Conservation (phyloP, 169 alveolate species). For the Plasmodium vivax region DNA sequence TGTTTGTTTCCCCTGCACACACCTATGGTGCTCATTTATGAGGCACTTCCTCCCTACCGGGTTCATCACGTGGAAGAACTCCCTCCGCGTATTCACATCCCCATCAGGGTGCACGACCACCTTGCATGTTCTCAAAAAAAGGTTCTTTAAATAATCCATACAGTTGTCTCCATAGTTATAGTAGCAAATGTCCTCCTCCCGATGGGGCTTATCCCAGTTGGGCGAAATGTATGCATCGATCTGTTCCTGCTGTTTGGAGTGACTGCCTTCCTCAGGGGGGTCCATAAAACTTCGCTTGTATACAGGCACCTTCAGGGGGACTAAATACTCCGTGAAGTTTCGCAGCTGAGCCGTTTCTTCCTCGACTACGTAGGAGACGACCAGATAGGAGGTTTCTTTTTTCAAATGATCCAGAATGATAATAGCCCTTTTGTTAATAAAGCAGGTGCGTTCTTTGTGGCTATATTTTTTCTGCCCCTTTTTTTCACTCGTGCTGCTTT, state of each 20-base stretch:
- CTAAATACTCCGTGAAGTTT: background rate
- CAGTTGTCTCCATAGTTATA: background rate
- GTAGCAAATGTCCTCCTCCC: background rate
- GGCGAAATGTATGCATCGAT: background rate
- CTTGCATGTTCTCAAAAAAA: slow-evolving; percentile 2
- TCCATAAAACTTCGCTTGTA: background rate
- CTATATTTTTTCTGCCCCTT: background rate
- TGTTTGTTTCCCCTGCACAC: background rate
- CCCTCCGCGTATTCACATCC: background rate
- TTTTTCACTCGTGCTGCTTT: background rate
- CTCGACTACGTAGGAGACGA: background rate
- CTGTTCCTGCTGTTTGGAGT: background rate
- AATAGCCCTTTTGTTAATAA: background rate
- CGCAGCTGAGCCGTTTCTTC: background rate
- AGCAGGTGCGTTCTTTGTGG: background rate
- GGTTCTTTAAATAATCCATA: slow-evolving; percentile 5
- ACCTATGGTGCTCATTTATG: background rate
- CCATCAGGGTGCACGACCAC: background rate
- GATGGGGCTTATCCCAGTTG: background rate
- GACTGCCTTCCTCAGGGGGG: background rate
- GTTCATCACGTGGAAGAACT: background rate
- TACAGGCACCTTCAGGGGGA: background rate
- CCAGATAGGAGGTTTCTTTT: slow-evolving; percentile 7
- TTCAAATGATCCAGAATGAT: slow-evolving; percentile 17
- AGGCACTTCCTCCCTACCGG: background rate